These are phyloP conservation scores for Immersiporthe knoxdaviesiana DNA, from an alignment of 2,329 filamentous ascomycete genomes.

Conservation along the genomic window DNA sequence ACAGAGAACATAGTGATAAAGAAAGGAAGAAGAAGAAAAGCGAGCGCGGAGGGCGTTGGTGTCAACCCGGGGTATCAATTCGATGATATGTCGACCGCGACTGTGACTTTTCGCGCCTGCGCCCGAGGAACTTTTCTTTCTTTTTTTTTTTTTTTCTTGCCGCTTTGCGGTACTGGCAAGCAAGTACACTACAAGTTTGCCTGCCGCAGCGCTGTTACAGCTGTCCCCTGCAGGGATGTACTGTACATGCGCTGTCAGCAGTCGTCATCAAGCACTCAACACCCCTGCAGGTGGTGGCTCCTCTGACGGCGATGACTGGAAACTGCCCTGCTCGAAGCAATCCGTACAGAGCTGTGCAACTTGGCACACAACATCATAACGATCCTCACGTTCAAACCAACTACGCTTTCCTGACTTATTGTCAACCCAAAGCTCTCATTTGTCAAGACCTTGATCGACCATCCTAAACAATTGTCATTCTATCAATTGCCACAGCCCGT, in stretches of 20 bases:
- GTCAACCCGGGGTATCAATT: neutral
- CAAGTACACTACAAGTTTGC: neutral
- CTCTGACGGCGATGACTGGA: neutral
- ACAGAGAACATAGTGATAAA: constrained; percentile 25
- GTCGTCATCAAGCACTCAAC: constrained; percentile 13
- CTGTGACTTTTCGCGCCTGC: constrained; percentile 6
- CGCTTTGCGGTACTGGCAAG: constrained; percentile 18
- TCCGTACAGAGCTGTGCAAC: neutral
- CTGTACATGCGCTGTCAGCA: constrained; percentile 7
- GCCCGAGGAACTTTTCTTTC: constrained; percentile 21
- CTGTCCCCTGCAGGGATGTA: neutral
- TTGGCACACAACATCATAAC: neutral
- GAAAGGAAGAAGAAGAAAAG: neutral
- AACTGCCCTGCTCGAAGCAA: neutral
- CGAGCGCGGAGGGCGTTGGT: neutral
- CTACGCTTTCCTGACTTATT: neutral
- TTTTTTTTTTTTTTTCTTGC: neutral
- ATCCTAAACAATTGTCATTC: neutral
- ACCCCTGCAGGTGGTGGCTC: constrained; percentile 6
- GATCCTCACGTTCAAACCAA: neutral
- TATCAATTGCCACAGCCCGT: neutral
- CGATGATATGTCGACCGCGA: constrained; percentile 1
- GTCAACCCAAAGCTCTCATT: neutral
- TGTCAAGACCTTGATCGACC: neutral
- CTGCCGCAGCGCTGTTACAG: constrained; percentile 2